Conservation (phyloP, 2,329 filamentous ascomycete genomes). For the Arthroderma sp. region DNA sequence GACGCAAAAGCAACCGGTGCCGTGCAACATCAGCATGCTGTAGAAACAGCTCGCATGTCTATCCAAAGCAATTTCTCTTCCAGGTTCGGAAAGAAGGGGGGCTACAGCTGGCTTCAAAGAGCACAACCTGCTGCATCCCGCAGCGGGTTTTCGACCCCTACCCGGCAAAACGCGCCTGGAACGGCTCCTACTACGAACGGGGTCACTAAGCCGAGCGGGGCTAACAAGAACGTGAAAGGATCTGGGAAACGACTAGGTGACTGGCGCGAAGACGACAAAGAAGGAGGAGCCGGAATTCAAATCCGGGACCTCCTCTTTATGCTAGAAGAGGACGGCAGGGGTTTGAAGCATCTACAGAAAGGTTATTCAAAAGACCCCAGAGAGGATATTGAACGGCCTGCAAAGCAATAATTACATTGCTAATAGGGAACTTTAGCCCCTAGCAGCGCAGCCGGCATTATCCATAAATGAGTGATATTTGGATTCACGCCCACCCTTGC, state of each 20-base stretch:
- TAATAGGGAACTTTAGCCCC: too few species aligned
- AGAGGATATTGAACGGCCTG: conserved; percentile 17
- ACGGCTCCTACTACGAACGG: conserved; percentile 4
- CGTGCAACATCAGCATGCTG: conserved; percentile 67
- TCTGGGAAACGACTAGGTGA: conserved; percentile 49
- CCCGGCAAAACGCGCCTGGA: conserved; percentile 15
- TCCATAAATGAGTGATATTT: too few species aligned
- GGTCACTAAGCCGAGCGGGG: conserved; percentile 16
- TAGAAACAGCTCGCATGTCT: conserved; percentile 67
- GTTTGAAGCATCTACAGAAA: conserved; percentile 29
- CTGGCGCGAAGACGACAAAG: conserved; percentile 59
- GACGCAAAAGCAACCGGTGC: conserved; percentile 62
- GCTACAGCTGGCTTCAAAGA: conserved; percentile 35
- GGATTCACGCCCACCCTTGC: too few species aligned
- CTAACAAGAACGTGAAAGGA: conserved; percentile 16
- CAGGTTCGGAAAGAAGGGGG: conserved; percentile 34
- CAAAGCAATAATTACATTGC: too few species aligned
- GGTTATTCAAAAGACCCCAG: conserved; percentile 30
- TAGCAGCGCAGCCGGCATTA: too few species aligned
- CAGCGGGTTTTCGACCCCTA: conserved; percentile 27
- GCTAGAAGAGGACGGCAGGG: conserved; percentile 61
- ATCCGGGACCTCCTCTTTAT: conserved; percentile 69
- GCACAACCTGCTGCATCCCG: conserved; percentile 17
- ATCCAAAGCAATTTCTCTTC: conserved; percentile 48
- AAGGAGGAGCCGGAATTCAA: conserved; percentile 67